These are phyloP conservation scores for Ceratocystis papillata DNA, from an alignment of 2,329 filamentous ascomycete species.

Conservation along the genomic window DNA sequence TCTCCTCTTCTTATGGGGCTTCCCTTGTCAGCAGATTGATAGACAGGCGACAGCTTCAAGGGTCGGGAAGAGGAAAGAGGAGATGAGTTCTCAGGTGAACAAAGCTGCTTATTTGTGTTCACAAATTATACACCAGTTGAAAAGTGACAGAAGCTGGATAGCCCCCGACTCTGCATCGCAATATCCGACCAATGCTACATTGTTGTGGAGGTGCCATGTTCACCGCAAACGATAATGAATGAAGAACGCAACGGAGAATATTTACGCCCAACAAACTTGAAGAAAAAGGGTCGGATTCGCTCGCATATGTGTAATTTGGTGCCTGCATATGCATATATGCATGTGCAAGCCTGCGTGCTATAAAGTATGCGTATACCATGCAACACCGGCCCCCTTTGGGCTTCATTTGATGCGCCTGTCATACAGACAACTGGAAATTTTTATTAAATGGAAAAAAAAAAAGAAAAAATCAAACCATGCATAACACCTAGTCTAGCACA, in stretches of 20 bases:
- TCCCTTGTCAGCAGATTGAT: constrained; percentile 9
- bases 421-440: background rate
- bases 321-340: background rate
- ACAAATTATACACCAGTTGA: background rate
- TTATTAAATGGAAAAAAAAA: background rate
- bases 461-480: no score
- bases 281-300: background rate
- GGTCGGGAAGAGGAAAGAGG: background rate
- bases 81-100: constrained; percentile 1
- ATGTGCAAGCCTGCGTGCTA: background rate
- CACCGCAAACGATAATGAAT: background rate
- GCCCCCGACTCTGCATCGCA: no score
- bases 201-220: background rate
- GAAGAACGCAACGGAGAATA: background rate
- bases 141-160: background rate
- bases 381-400: background rate
- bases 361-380: background rate
- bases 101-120: background rate
- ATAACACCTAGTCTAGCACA: no score
- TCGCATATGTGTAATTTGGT: constrained; percentile 3
- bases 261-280: background rate
- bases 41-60: constrained; percentile 10
- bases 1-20: background rate
- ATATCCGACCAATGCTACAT: constrained; percentile 1
- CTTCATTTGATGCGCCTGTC: background rate